Evolutionary conservation across 176 grass and related monocot species (phyloP).

Genomic region (Raddia guianensis): DNA sequence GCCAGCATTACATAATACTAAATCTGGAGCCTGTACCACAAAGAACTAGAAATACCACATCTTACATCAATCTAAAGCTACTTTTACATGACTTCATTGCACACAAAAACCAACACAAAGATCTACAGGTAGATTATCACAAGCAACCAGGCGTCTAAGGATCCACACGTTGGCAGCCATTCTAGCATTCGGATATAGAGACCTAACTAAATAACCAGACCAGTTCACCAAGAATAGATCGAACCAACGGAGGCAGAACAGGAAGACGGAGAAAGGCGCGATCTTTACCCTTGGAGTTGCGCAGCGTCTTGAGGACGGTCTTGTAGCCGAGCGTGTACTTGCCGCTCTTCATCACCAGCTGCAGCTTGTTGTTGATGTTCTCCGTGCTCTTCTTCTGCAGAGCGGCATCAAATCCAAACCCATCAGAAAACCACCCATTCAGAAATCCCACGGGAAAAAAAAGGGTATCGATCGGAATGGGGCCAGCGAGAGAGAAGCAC

Average conservation of each 20-base stretch:
- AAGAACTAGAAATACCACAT: no score
- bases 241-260: neutral
- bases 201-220: neutral
- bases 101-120: neutral
- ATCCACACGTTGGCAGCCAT: neutral
- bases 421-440: neutral
- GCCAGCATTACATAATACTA: neutral
- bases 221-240: neutral
- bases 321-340: conserved; percentile 97
- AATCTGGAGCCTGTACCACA: neutral
- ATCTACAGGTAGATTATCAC: neutral
- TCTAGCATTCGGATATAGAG: neutral
- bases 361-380: conserved; percentile 93
- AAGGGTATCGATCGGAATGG: neutral
- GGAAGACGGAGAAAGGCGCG: neutral
- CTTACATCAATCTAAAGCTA: neutral
- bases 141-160: neutral
- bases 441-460: neutral
- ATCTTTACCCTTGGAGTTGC: conserved; percentile 83
- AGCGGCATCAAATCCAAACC: conserved; percentile 18
- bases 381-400: conserved; percentile 95
- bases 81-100: neutral
- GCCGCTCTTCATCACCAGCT: conserved; percentile 99
- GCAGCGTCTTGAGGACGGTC: conserved; percentile 92
- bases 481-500: neutral